Conservation (phyloP, 352 stramenopile genomes). For the Globisporangium okanoganense region DNA sequence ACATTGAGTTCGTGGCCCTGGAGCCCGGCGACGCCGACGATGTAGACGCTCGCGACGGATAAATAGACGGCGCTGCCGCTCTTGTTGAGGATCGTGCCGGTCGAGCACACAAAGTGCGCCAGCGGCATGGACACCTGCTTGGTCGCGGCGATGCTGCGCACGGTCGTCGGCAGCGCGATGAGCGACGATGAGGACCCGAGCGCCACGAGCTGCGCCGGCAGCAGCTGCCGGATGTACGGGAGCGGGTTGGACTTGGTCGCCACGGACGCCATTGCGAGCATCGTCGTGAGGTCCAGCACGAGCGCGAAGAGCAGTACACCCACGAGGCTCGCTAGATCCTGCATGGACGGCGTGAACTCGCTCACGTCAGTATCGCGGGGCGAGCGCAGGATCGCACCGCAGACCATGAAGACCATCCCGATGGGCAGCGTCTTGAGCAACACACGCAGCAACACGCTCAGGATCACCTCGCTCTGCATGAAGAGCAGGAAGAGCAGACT, state of each 20-base stretch:
- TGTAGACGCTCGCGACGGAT: slow-evolving; percentile 41
- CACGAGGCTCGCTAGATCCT: slow-evolving; percentile 35
- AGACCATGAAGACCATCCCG: slow-evolving; percentile 41
- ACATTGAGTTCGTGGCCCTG: slow-evolving; percentile 24
- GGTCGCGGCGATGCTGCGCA: slow-evolving; percentile 45
- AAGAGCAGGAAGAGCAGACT: slow-evolving; percentile 46
- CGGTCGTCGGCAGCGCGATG: slow-evolving; percentile 43
- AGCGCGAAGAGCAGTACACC: slow-evolving; percentile 46
- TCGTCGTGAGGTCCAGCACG: slow-evolving; percentile 30
- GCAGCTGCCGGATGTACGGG: slow-evolving; percentile 35
- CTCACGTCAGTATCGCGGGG: slow-evolving; percentile 9
- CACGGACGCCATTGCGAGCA: slow-evolving; percentile 33
- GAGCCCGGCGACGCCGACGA: slow-evolving; percentile 22
- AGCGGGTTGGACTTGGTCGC: slow-evolving; percentile 48
- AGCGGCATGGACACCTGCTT: slow-evolving; percentile 53
- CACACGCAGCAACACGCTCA: slow-evolving; percentile 34
- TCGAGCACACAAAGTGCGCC: slow-evolving; percentile 49
- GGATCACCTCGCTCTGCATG: slow-evolving; percentile 35
- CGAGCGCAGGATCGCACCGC: slow-evolving; percentile 31
- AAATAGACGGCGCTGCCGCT: slow-evolving; percentile 57
- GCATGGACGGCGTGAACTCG: slow-evolving; percentile 14
- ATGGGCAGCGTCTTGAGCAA: slow-evolving; percentile 38
- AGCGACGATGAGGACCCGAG: slow-evolving; percentile 47
- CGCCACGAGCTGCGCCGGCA: slow-evolving; percentile 48
- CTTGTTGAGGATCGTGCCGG: slow-evolving; percentile 52